Evolutionary conservation across 495 filamentous ascomycete genomes (phyloP).

Genomic region (Penicillium coprophilum): DNA sequence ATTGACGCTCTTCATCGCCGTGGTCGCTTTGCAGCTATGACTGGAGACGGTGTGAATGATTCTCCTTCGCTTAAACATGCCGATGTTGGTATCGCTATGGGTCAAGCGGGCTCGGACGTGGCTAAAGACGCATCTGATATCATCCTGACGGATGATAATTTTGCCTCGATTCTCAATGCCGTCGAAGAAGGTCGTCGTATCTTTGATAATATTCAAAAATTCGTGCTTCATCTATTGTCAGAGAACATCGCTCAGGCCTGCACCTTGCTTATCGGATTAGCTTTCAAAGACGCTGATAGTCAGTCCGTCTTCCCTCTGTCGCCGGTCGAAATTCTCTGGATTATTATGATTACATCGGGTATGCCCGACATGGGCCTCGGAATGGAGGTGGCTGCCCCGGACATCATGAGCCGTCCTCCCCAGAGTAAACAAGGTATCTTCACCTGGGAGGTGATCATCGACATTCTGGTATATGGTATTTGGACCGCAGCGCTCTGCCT

Average conservation of each 20-base stretch:
- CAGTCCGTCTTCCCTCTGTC: constrained; percentile 64
- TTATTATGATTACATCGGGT: constrained; percentile 65
- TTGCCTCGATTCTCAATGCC: constrained; percentile 67
- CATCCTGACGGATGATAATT: constrained; percentile 72
- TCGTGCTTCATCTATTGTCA: constrained; percentile 61
- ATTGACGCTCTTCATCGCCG: constrained; percentile 67
- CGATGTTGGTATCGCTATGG: constrained; percentile 76
- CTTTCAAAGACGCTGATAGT: constrained; percentile 55
- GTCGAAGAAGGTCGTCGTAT: constrained; percentile 64
- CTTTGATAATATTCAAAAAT: constrained; percentile 70
- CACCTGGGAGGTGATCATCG: constrained; percentile 56
- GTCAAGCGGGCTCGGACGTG: constrained; percentile 74
- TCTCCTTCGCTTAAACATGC: constrained; percentile 88
- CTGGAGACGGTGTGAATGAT: constrained; percentile 93
- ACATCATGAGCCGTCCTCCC: constrained; percentile 61
- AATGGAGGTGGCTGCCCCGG: constrained; percentile 57
- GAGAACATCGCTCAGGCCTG: constrained; percentile 65
- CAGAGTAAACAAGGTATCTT: constrained; percentile 60
- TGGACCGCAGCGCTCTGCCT: constrained; percentile 62
- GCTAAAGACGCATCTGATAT: constrained; percentile 74
- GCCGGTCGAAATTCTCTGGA: constrained; percentile 65
- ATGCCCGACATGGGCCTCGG: constrained; percentile 67
- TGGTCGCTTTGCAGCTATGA: constrained; percentile 86
- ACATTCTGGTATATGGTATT: constrained; percentile 61
- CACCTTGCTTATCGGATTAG: constrained; percentile 60